Evolutionary conservation across 83 land plant species (phyloP).

Genomic region (Larix sibirica): DNA sequence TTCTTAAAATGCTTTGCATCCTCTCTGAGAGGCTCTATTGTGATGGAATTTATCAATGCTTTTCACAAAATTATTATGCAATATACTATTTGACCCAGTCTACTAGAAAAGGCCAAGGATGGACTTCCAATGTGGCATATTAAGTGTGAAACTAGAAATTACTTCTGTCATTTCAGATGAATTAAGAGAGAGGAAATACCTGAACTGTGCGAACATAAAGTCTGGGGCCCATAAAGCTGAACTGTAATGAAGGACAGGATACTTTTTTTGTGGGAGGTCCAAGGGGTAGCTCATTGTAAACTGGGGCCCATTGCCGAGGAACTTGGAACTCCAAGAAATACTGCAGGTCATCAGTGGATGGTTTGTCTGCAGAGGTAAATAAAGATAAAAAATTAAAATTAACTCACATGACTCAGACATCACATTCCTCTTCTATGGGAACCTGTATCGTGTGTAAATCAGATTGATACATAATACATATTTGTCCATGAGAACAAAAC

Average conservation of each 20-base stretch:
- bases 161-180: conserved; percentile 5
- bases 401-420: not conserved
- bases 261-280: conserved; percentile 54
- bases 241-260: conserved; percentile 61
- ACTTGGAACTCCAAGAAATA: conserved; percentile 92
- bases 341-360: conserved; percentile 72
- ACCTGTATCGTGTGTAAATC: not conserved
- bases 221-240: conserved; percentile 82
- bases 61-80: not conserved
- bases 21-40: not conserved
- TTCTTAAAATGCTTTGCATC: not conserved
- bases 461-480: not conserved
- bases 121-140: conserved; percentile 1
- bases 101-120: not conserved
- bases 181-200: conserved; percentile 36
- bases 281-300: conserved; percentile 77
- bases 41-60: not conserved
- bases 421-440: not conserved
- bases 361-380: conserved; percentile 63
- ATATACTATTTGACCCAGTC: not conserved
- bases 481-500: not conserved
- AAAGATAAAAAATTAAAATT: not conserved
- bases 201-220: conserved; percentile 61
- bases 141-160: not conserved
- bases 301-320: conserved; percentile 85